Evolutionary conservation across 2,329 filamentous ascomycete species (phyloP).

Genomic region (Xylaria sp.): DNA sequence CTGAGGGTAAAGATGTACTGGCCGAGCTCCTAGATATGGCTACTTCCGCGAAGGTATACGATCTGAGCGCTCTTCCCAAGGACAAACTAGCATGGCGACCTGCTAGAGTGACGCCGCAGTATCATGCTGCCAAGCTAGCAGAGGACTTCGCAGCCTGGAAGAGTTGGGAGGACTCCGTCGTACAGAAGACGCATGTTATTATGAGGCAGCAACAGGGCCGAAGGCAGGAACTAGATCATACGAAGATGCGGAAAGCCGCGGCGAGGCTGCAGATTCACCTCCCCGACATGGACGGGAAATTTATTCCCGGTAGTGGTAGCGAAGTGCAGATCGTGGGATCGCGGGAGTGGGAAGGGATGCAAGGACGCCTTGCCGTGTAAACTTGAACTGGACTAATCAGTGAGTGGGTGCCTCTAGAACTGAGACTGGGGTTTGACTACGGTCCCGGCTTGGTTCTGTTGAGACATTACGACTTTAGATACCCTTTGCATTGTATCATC

Average conservation of each 20-base stretch:
- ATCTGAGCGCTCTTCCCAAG: slow-evolving; percentile 65
- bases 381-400: slow-evolving; percentile 6
- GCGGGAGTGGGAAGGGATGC: slow-evolving; percentile 65
- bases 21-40: slow-evolving; percentile 72
- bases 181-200: slow-evolving; percentile 60
- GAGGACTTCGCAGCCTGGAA: slow-evolving; percentile 73
- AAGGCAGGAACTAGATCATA: slow-evolving; percentile 43
- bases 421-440: background rate
- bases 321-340: slow-evolving; percentile 64
- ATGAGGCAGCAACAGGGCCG: slow-evolving; percentile 36
- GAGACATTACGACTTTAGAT: slow-evolving; percentile 34
- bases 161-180: slow-evolving; percentile 65
- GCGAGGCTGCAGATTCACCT: slow-evolving; percentile 63
- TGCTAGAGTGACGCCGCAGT: slow-evolving; percentile 70
- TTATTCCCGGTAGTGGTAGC: slow-evolving; percentile 49
- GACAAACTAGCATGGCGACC: slow-evolving; percentile 75
- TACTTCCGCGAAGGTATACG: slow-evolving; percentile 64
- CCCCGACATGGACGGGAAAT: slow-evolving; percentile 58
- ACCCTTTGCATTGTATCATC: slow-evolving; percentile 37
- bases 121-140: slow-evolving; percentile 70
- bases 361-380: slow-evolving; percentile 53
- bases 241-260: slow-evolving; percentile 50
- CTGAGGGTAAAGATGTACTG: slow-evolving; percentile 72
- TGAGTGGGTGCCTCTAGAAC: slow-evolving; percentile 11
- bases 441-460: slow-evolving; percentile 3